Conservation (phyloP, 768 basidiomycete genomes). For the Pleurotus ostreatus region DNA sequence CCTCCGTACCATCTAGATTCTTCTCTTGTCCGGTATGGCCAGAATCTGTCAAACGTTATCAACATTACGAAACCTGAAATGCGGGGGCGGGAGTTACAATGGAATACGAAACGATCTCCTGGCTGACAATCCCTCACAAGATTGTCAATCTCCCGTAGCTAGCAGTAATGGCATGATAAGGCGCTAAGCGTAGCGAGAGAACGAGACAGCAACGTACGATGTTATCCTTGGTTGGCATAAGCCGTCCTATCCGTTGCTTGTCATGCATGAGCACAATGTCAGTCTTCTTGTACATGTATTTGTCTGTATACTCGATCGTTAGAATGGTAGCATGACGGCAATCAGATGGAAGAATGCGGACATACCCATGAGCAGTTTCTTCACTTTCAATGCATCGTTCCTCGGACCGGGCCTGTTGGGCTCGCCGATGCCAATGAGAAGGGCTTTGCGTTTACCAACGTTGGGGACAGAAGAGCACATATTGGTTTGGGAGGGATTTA, state of each 20-base stretch:
- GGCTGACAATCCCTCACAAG: slow-evolving; percentile 39
- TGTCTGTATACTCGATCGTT: slow-evolving; percentile 21
- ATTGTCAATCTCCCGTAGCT: slow-evolving; percentile 39
- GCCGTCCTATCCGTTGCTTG: slow-evolving; percentile 20
- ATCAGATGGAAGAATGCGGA: background rate
- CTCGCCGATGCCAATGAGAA: background rate
- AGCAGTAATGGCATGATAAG: background rate
- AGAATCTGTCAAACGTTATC: slow-evolving; percentile 28
- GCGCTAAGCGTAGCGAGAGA: background rate
- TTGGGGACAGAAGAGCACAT: background rate
- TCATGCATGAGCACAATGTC: slow-evolving; percentile 45
- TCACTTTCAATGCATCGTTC: slow-evolving; percentile 31
- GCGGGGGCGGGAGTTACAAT: slow-evolving; percentile 36
- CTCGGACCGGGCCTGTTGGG: slow-evolving; percentile 26
- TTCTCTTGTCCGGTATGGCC: slow-evolving; percentile 36
- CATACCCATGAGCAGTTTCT: slow-evolving; percentile 32
- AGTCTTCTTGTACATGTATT: slow-evolving; percentile 31
- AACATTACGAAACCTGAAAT: background rate
- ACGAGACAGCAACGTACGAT: slow-evolving; percentile 32
- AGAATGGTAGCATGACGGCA: background rate
- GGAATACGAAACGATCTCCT: slow-evolving; percentile 54
- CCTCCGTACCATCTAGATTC: slow-evolving; percentile 31
- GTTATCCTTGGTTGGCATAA: slow-evolving; percentile 37
- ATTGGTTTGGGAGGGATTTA: background rate
- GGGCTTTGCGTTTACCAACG: background rate